phyloP scores from a whole-genome alignment of 345 rosid genomes.

The Citropsis articulata region DNA sequence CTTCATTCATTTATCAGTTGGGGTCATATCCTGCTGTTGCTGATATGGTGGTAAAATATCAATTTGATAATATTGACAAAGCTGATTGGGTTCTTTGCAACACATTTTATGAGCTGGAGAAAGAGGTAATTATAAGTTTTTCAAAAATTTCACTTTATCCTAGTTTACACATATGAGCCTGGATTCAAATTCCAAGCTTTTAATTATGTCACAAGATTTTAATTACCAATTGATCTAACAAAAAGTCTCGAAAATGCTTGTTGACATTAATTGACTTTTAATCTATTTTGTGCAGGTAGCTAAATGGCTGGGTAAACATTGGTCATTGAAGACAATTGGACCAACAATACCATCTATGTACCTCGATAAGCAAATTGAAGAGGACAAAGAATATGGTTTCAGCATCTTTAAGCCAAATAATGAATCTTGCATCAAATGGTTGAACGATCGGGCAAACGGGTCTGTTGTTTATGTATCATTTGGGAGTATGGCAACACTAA shows the following conservation, averaged over 20 bases:
- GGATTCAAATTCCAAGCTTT: not conserved
- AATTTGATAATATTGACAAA: conserved; percentile 25
- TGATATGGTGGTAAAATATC: conserved; percentile 11
- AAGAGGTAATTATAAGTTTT: conserved; percentile 15
- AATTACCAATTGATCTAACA: not conserved
- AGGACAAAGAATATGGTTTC: conserved; percentile 17
- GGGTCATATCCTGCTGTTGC: conserved; percentile 25
- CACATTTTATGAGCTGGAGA: conserved; percentile 27
- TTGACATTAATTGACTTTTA: not conserved
- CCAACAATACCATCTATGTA: conserved; percentile 22
- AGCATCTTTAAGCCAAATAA: conserved; percentile 13
- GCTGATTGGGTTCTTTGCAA: conserved; percentile 31
- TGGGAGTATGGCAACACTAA: conserved; percentile 29
- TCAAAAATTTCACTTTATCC: too few species aligned
- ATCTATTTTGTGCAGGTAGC: not conserved
- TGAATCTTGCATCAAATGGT: conserved; percentile 22
- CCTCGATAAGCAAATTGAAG: conserved; percentile 17
- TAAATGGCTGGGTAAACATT: conserved; percentile 4
- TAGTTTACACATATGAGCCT: too few species aligned
- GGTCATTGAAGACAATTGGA: conserved; percentile 24
- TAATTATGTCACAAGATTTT: too few species aligned
- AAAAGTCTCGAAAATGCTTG: too few species aligned
- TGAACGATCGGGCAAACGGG: conserved; percentile 5
- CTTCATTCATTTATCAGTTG: conserved; percentile 21
- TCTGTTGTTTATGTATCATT: conserved; percentile 37